Percentiles rank a stretch among this genome's conserved stretches.
Conservation (phyloP, 2,329 filamentous ascomycete species). For the Curvularia lunata region DNA sequence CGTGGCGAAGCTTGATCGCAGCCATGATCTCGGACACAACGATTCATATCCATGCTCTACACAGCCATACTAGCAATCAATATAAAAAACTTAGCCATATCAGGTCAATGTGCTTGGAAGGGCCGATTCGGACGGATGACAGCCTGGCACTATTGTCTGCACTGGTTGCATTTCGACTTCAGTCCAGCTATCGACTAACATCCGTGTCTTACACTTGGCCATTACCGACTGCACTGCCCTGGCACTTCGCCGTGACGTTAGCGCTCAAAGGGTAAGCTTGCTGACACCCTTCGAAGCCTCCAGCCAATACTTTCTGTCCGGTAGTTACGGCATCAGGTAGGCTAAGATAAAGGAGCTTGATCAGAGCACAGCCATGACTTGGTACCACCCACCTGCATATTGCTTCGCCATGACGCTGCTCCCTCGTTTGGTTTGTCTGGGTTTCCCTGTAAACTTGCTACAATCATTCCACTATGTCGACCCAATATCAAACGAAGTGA, state of each 20-base stretch:
- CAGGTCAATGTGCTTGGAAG: neutral
- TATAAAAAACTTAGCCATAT: neutral
- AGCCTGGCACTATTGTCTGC: neutral
- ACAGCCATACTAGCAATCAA: neutral
- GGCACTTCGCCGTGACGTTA: neutral
- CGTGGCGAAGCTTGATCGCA: neutral
- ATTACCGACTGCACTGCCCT: neutral
- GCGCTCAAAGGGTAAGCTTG: constrained; percentile 1
- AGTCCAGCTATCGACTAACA: neutral
- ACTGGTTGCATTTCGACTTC: neutral
- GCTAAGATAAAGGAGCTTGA: neutral
- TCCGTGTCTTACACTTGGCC: neutral
- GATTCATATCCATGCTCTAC: neutral
- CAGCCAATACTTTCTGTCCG: neutral
- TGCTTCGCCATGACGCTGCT: too few relatives aligned
- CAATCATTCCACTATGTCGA: neutral
- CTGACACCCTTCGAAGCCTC: neutral
- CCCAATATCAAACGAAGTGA: neutral
- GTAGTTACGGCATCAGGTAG: neutral
- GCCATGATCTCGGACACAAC: neutral
- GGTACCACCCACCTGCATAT: neutral
- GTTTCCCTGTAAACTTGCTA: neutral
- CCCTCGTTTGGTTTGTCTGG: neutral
- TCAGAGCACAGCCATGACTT: neutral
- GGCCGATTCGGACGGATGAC: neutral